These are phyloP conservation scores for Bipolaris zeicola DNA, from an alignment of 2,329 filamentous ascomycete species.

Conservation along the genomic window DNA sequence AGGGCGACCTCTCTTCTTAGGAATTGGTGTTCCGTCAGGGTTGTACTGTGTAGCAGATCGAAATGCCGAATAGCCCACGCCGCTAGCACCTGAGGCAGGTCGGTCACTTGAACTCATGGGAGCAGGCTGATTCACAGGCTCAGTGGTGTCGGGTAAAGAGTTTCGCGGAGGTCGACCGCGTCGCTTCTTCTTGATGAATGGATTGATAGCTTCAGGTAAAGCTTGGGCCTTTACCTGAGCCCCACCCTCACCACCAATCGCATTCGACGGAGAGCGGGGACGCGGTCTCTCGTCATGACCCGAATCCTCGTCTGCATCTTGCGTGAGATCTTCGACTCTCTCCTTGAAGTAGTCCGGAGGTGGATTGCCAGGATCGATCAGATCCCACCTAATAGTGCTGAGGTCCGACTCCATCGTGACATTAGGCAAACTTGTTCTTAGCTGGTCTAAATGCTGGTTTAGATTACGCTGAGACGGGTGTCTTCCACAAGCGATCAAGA, in stretches of 20 bases:
- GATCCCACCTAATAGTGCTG: slow-evolving; percentile 65
- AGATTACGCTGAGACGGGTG: slow-evolving; percentile 64
- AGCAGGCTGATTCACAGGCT: slow-evolving; percentile 16
- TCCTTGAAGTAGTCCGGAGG: slow-evolving; percentile 43
- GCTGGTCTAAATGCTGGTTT: slow-evolving; percentile 63
- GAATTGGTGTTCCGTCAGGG: slow-evolving; percentile 45
- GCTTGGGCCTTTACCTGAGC: slow-evolving; percentile 33
- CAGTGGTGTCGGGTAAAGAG: slow-evolving; percentile 31
- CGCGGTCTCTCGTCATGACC: slow-evolving; percentile 36
- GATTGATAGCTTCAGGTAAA: slow-evolving; percentile 38
- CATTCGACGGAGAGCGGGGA: slow-evolving; percentile 23
- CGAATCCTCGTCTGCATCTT: slow-evolving; percentile 45
- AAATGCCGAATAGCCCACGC: slow-evolving; percentile 53
- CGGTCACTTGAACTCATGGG: slow-evolving; percentile 38
- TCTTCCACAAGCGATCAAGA: slow-evolving; percentile 65
- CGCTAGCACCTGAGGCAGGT: slow-evolving; percentile 18
- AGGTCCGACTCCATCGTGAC: slow-evolving; percentile 59
- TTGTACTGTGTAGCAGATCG: slow-evolving; percentile 34
- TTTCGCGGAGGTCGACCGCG: slow-evolving; percentile 46
- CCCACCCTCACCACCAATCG: slow-evolving; percentile 29
- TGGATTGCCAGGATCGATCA: slow-evolving; percentile 63
- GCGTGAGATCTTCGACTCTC: slow-evolving; percentile 28
- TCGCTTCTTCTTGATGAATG: slow-evolving; percentile 36
- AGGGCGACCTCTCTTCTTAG: slow-evolving; percentile 55
- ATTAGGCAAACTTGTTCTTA: slow-evolving; percentile 51